Evolutionary conservation across 2,329 filamentous ascomycete species (phyloP), one percentile per base, ranked within the genome.

Genomic region (Mariannaea sp.): DNA sequence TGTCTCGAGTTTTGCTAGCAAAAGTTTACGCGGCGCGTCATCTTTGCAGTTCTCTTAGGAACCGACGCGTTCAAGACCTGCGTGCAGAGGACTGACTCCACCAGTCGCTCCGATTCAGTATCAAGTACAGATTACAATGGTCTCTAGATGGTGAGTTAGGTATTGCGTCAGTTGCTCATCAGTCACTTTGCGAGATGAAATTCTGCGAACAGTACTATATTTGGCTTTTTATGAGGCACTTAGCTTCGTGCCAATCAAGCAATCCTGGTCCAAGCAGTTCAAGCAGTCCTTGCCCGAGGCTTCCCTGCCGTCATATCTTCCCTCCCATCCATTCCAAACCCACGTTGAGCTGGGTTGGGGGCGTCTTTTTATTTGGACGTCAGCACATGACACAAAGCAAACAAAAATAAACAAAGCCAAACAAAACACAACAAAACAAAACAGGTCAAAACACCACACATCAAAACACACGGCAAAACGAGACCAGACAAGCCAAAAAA

Each of bases 11-110:
- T 48, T 40, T 29, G 14, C 29, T 22, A 39, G 36, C 6, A 13
- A 33, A 16, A 35, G 29, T n/a, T n/a, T 17, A 22, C 17, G 20
- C 36, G 38, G 50, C 44, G 50, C 46, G 44, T 48, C 50, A 47
- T 22, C 50, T 44, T 24, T 41, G 24, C 22, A 29, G 38, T 43
- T 19, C 33, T 49, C 30, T 24, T 24, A 42, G 47, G 44, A 33
- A 39, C 50, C 44, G 42, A 53, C 44, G 50, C 50, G 50, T 53
- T 39, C 32, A 19, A 41, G 16, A 52, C 41, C 32, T 13, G 22
- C 41, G n/a, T n/a, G n/a, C n/a, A n/a, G n/a, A n/a, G n/a, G n/a
- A n/a, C n/a, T n/a, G 42, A 49, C 44, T 44, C 50, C 50, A 53
- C 50, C 32, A 13, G 16, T n/a, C 39, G 13, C 8, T 19, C 7